These are phyloP conservation scores for Polygonum maritimum DNA, from an alignment of 148 eudicot genomes.

Conservation along the genomic window DNA sequence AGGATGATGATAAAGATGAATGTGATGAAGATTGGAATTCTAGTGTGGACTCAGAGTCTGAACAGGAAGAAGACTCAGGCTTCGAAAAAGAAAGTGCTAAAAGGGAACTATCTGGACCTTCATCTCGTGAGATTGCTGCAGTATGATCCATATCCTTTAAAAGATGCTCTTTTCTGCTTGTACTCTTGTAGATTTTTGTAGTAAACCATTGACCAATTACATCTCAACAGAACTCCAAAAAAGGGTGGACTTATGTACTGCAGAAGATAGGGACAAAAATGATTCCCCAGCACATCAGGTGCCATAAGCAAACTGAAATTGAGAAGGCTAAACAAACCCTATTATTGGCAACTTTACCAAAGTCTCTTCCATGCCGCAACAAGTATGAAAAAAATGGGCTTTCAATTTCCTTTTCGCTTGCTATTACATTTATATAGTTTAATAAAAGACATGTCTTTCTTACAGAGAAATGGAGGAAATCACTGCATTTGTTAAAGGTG, in stretches of 20 bases:
- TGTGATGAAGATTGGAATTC: constrained; percentile 71
- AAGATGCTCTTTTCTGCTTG: background rate
- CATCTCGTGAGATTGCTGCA: constrained; percentile 65
- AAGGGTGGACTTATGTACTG: constrained; percentile 73
- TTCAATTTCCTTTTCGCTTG: background rate
- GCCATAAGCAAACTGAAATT: constrained; percentile 85
- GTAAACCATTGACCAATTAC: background rate
- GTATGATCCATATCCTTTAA: constrained; percentile 29
- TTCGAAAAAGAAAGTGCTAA: constrained; percentile 52
- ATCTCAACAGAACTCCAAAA: constrained; percentile 57
- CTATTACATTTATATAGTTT: background rate
- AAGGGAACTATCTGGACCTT: constrained; percentile 29
- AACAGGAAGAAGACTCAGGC: constrained; percentile 63
- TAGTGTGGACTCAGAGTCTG: constrained; percentile 36
- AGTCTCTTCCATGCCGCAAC: constrained; percentile 86
- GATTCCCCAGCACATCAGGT: constrained; percentile 80
- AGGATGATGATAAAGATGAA: constrained; percentile 58
- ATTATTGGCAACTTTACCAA: constrained; percentile 81
- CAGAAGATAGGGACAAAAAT: constrained; percentile 80
- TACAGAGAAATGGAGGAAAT: constrained; percentile 96
- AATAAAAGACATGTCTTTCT: constrained; percentile 9
- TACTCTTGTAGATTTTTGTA: background rate
- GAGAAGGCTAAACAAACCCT: constrained; percentile 88
- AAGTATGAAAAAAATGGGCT: constrained; percentile 31
- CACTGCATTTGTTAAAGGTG: constrained; percentile 67